Percentiles rank a stretch among this genome's conserved stretches.
Evolutionary conservation across 192 early-diverging fungal genomes (phyloP).

Genomic region (Coemansia sp.): DNA sequence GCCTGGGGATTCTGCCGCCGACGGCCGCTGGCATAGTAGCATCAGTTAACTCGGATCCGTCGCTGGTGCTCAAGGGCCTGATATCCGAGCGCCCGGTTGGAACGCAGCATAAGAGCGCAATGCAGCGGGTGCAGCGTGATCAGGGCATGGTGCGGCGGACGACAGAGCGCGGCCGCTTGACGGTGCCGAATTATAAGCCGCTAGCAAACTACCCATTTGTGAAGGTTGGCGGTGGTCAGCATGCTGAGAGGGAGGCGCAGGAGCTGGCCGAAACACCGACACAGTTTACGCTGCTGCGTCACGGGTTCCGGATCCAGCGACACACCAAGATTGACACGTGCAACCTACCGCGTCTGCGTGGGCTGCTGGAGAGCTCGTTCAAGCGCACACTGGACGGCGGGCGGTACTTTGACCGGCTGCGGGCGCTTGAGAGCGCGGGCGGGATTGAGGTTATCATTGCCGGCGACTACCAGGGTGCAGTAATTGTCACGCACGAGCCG

Average conservation of each 20-base stretch:
- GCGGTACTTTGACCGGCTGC: slow-evolving; percentile 57
- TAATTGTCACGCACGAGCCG: slow-evolving; percentile 74
- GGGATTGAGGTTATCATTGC: slow-evolving; percentile 71
- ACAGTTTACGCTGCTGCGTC: slow-evolving; percentile 75
- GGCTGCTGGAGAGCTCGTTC: slow-evolving; percentile 77
- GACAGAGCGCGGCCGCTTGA: slow-evolving; percentile 15
- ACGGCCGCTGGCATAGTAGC: slow-evolving; percentile 78
- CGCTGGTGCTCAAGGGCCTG: slow-evolving; percentile 51
- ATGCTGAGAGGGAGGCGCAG: neutral
- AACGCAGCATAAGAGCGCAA: slow-evolving; percentile 21
- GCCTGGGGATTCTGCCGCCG: slow-evolving; percentile 64
- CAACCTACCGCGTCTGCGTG: slow-evolving; percentile 52
- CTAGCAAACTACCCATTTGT: slow-evolving; percentile 38
- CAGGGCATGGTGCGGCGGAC: slow-evolving; percentile 12
- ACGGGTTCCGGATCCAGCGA: slow-evolving; percentile 66
- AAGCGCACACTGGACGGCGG: slow-evolving; percentile 56
- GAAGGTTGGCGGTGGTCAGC: neutral
- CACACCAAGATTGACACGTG: slow-evolving; percentile 53
- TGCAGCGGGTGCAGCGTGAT: neutral
- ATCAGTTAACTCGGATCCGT: slow-evolving; percentile 50
- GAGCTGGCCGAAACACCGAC: slow-evolving; percentile 7
- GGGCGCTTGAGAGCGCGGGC: slow-evolving; percentile 53
- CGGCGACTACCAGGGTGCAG: slow-evolving; percentile 91
- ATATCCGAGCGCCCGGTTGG: slow-evolving; percentile 42
- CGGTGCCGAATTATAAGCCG: slow-evolving; percentile 33